Evolutionary conservation across 257 asterid species (phyloP).

Genomic region (Primulina eburnea): DNA sequence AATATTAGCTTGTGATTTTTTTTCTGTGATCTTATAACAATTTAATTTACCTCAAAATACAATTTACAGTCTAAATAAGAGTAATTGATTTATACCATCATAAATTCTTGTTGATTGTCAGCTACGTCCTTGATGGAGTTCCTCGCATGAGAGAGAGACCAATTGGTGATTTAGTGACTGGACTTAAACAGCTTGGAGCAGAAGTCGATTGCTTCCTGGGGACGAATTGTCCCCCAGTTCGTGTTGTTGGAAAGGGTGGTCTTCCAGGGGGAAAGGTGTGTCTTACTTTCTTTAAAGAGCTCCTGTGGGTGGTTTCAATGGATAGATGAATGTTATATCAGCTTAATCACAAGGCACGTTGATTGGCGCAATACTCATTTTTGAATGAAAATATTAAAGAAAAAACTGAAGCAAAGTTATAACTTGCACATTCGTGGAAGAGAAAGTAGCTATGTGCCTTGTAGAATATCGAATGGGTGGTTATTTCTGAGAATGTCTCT

Average conservation of each 20-base stretch:
- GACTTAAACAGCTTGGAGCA: conserved; percentile 97
- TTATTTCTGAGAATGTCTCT: neutral
- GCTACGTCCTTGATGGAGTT: conserved; percentile 96
- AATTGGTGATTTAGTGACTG: conserved; percentile 86
- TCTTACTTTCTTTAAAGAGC: conserved; percentile 16
- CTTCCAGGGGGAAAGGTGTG: conserved; percentile 94
- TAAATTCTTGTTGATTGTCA: conserved; percentile 22
- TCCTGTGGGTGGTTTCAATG: neutral
- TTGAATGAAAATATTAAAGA: too few species aligned
- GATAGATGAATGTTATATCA: neutral
- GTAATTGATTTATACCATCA: too few species aligned
- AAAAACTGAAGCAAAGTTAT: neutral
- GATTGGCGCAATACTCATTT: neutral
- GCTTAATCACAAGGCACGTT: neutral
- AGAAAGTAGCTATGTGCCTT: neutral
- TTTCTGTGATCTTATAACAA: neutral
- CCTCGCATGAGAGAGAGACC: conserved; percentile 99
- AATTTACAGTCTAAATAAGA: too few species aligned
- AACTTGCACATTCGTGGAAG: neutral
- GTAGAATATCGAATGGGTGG: neutral
- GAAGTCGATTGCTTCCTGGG: conserved; percentile 83
- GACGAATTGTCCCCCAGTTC: conserved; percentile 69
- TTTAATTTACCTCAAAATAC: neutral
- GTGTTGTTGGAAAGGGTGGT: conserved; percentile 60
- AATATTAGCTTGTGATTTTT: conserved; percentile 13